These are phyloP conservation scores for Hydnomerulius pinastri DNA, from an alignment of 768 basidiomycete genomes.

Conservation along the genomic window DNA sequence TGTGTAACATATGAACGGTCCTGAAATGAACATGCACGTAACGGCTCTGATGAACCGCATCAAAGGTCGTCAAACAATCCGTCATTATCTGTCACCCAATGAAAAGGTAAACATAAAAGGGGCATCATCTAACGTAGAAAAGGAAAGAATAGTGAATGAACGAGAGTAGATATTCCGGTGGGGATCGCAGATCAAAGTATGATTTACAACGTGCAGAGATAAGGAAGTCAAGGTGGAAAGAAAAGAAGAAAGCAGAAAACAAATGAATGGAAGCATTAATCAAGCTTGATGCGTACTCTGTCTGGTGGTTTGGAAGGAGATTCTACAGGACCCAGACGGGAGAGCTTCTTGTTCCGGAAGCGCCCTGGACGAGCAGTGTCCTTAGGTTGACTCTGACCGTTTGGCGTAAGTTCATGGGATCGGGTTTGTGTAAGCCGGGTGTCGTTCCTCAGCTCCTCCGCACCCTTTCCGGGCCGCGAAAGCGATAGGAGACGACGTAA, in stretches of 20 bases:
- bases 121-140: constrained; percentile 8
- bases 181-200: constrained; percentile 25
- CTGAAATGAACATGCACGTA: no score
- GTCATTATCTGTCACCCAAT: constrained; percentile 7
- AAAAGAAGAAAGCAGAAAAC: constrained; percentile 5
- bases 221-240: constrained; percentile 10
- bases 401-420: constrained; percentile 27
- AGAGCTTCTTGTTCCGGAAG: constrained; percentile 30
- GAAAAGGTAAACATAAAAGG: constrained; percentile 7
- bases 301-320: constrained; percentile 32
- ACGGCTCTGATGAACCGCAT: constrained; percentile 17
- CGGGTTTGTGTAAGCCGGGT: constrained; percentile 24
- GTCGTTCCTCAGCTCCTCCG: constrained; percentile 28
- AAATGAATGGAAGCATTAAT: constrained; percentile 27
- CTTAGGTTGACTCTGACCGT: constrained; percentile 20
- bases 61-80: background rate
- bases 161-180: constrained; percentile 12
- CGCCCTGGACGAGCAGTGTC: constrained; percentile 27
- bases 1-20: no score
- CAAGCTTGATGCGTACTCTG: constrained; percentile 38
- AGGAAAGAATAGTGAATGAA: constrained; percentile 10
- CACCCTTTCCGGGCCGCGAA: constrained; percentile 32
- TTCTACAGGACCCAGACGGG: constrained; percentile 29
- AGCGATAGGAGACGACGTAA: constrained; percentile 34
- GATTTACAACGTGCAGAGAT: constrained; percentile 29